These are phyloP conservation scores for Mesembryanthemum crystallinum DNA, from an alignment of 148 eudicot species.

Conservation along the genomic window DNA sequence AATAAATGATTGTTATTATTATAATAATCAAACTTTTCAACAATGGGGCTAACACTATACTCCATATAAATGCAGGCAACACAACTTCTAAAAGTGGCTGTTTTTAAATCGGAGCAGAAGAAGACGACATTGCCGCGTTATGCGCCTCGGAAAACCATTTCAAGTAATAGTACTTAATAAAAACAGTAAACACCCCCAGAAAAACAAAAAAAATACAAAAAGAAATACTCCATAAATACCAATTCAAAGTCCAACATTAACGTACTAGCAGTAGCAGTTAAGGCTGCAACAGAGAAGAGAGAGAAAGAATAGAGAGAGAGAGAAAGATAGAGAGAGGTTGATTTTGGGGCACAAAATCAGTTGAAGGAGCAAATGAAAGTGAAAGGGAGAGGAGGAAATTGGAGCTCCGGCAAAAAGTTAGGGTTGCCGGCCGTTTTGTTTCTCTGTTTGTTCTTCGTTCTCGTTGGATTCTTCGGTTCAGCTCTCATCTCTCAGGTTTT, in stretches of 20 bases:
- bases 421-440: slow-evolving; percentile 55
- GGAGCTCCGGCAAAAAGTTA: slow-evolving; percentile 45
- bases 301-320: background rate
- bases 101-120: slow-evolving; percentile 18
- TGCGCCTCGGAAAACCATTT: background rate
- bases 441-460: slow-evolving; percentile 63
- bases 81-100: background rate
- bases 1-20: too few relatives aligned
- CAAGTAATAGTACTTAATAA: background rate
- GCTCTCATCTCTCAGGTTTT: slow-evolving; percentile 52
- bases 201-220: too few relatives aligned
- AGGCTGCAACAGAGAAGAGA: background rate
- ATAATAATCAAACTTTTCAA: too few relatives aligned
- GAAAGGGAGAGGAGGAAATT: slow-evolving; percentile 48
- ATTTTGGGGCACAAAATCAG: background rate
- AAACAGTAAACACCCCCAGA: background rate
- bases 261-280: background rate
- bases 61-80: too few relatives aligned
- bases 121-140: slow-evolving; percentile 29
- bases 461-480: slow-evolving; percentile 75
- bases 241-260: slow-evolving; percentile 1
- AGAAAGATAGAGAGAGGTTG: background rate
- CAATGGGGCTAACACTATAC: too few relatives aligned
- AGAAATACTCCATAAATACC: background rate
- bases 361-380: slow-evolving; percentile 41